Evolutionary conservation across 139 green algal genomes (phyloP), one percentile per base, ranked within the genome.

Genomic region (Parachlorella kessleri): DNA sequence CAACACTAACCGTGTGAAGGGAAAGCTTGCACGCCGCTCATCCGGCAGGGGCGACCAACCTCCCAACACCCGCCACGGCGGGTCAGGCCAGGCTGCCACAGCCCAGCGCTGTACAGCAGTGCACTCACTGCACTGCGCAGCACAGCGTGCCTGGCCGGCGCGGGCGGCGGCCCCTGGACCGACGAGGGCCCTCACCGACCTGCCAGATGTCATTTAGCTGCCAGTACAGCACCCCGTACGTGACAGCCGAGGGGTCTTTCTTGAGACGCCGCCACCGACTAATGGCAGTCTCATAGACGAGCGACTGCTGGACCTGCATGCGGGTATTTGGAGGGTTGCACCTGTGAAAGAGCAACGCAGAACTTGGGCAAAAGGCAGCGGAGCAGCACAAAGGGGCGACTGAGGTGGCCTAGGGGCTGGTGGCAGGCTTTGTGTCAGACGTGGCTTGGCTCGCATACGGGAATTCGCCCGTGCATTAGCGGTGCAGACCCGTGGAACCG

Each of bases 201-300:
- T 83, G 37, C 91, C 91, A 95, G n/a, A 96, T 84, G 73, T 96
- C 90, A 41, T 94, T 94, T 28, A 94, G 89, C 85, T 96, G 92
- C 92, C 90, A 95, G 82, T 94, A 96, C 35, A 97, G 85, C 37
- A 96, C 81, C 1, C 93, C 93, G 89, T 91, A 93, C 14, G 88
- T 96, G 32, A 81, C 72, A 2, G 81, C 84, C 30, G 73, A 37
- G 4, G 89, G 81, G 48, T 91, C 81, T 26, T 64, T 75, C 40
- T 87, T 85, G 48, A 88, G 66, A n/a, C 88, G 86, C 0, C 91
- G 84, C 93, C 93, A 97, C 6, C 73, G 55, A 30, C 66, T 55
- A 6, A 85, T 72, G 0, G 93, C 90, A 1, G 88, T 89, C 35
- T 92, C 78, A 55, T 97, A 97, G 39, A 84, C 90, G 40, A 94